Evolutionary conservation across 345 rosid species (phyloP).

Genomic region (Gynandropsis gynandra): DNA sequence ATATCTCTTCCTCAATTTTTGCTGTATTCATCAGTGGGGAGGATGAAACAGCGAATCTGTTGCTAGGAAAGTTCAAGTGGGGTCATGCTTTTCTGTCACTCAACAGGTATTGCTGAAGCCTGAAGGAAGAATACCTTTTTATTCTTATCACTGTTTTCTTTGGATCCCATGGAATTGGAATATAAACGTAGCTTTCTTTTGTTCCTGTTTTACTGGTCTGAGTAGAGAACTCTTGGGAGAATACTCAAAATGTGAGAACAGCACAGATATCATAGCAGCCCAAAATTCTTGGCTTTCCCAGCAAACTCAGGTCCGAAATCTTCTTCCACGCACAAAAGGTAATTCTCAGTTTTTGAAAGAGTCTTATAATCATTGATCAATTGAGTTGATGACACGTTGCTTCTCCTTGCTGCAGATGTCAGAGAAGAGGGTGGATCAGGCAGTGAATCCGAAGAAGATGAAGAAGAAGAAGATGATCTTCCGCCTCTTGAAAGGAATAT

Average conservation of each 20-base stretch:
- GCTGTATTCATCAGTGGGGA: slow-evolving; percentile 55
- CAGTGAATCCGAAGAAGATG: slow-evolving; percentile 22
- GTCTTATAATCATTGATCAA: no score
- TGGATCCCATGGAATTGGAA: not conserved
- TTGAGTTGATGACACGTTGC: not conserved
- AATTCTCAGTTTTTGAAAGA: not conserved
- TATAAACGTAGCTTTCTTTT: not conserved
- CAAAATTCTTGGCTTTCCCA: slow-evolving; percentile 90
- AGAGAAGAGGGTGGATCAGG: slow-evolving; percentile 35
- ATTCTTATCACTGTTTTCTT: not conserved
- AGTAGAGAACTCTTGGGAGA: slow-evolving; percentile 76
- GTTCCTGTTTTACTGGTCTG: no score
- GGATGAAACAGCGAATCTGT: slow-evolving; percentile 66
- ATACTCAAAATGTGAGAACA: slow-evolving; percentile 67
- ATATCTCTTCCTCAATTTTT: slow-evolving; percentile 9
- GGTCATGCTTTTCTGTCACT: slow-evolving; percentile 93
- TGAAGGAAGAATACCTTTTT: not conserved
- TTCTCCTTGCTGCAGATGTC: slow-evolving; percentile 21
- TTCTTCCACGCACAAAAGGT: slow-evolving; percentile 41
- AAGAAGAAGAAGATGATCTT: slow-evolving; percentile 59
- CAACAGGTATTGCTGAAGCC: slow-evolving; percentile 69
- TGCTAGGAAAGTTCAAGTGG: slow-evolving; percentile 96
- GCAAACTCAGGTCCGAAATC: slow-evolving; percentile 47
- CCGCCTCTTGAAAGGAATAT: slow-evolving; percentile 82
- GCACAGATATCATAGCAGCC: slow-evolving; percentile 64